Conservation (phyloP, 1,284 basidiomycete genomes). For the Ustilago crameri region DNA sequence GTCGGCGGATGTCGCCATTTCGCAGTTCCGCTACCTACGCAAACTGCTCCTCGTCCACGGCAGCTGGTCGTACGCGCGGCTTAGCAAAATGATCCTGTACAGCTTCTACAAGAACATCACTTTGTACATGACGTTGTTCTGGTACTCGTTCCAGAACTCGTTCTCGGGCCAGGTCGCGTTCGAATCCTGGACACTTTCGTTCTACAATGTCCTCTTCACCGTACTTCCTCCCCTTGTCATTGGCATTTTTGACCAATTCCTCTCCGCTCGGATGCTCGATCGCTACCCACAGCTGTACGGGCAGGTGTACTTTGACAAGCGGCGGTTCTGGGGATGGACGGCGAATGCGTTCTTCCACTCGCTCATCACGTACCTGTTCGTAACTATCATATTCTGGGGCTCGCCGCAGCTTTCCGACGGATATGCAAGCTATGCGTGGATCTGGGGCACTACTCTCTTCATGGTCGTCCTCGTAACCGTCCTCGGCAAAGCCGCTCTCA, state of each 20-base stretch:
- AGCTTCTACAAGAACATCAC: constrained; percentile 81
- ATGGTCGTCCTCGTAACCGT: constrained; percentile 92
- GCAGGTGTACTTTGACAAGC: constrained; percentile 61
- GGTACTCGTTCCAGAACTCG: constrained; percentile 87
- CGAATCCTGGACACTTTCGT: constrained; percentile 95
- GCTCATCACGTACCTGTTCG: constrained; percentile 87
- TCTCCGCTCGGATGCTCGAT: constrained; percentile 94
- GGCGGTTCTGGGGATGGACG: constrained; percentile 87
- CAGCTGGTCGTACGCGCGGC: constrained; percentile 94
- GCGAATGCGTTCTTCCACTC: constrained; percentile 83
- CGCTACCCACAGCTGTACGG: constrained; percentile 94
- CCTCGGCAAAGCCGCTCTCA: constrained; percentile 93
- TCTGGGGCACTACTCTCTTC: constrained; percentile 96
- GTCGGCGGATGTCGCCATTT: constrained; percentile 95
- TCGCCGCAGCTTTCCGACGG: constrained; percentile 78
- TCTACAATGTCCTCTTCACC: constrained; percentile 69
- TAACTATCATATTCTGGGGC: constrained; percentile 89
- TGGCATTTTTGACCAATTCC: constrained; percentile 97
- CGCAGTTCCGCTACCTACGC: constrained; percentile 95
- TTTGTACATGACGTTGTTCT: constrained; percentile 96
- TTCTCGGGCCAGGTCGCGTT: constrained; percentile 98
- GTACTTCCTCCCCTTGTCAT: constrained; percentile 96
- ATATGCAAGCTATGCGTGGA: constrained; percentile 90
- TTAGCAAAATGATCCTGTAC: constrained; percentile 89
- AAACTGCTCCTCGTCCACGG: constrained; percentile 97